Evolutionary conservation across 2,329 filamentous ascomycete genomes (phyloP).

Genomic region (Fusarium annulatum): DNA sequence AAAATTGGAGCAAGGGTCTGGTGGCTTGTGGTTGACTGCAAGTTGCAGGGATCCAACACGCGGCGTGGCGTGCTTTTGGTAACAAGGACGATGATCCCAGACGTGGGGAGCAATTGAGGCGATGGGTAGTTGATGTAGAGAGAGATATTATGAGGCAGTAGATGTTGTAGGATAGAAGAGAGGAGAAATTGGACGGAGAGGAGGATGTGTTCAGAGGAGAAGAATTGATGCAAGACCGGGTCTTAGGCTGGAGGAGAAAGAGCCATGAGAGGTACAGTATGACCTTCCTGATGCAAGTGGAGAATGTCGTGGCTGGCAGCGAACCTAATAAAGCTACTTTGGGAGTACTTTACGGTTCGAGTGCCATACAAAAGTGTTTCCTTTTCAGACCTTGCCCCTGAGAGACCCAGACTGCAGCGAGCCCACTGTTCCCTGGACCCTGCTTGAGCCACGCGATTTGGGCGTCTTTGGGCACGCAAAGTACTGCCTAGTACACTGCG

Average conservation of each 20-base stretch:
- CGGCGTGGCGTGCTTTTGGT: constrained; percentile 44
- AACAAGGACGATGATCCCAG: constrained; percentile 23
- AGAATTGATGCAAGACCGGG: constrained; percentile 20
- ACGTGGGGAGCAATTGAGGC: constrained; percentile 28
- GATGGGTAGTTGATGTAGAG: background rate
- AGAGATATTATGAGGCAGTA: background rate
- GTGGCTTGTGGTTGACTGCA: constrained; percentile 41
- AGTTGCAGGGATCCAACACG: constrained; percentile 38
- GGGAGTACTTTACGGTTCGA: background rate
- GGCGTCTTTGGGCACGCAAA: background rate
- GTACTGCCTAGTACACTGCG: background rate
- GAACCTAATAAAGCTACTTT: constrained; percentile 11
- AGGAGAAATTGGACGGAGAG: constrained; percentile 7
- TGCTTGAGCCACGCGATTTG: constrained; percentile 28
- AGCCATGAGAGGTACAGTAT: constrained; percentile 1
- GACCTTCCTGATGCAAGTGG: constrained; percentile 22
- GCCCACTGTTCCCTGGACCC: constrained; percentile 14
- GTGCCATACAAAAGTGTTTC: constrained; percentile 17
- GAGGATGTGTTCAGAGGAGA: constrained; percentile 8
- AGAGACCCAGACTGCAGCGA: constrained; percentile 13
- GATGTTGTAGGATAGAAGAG: background rate
- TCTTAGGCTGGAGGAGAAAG: constrained; percentile 1
- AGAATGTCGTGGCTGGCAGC: constrained; percentile 21
- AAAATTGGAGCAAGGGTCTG: constrained; percentile 44
- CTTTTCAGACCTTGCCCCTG: constrained; percentile 30